These are phyloP conservation scores for Knoxdaviesia capensis DNA, from an alignment of 2,329 filamentous ascomycete genomes.

Conservation along the genomic window DNA sequence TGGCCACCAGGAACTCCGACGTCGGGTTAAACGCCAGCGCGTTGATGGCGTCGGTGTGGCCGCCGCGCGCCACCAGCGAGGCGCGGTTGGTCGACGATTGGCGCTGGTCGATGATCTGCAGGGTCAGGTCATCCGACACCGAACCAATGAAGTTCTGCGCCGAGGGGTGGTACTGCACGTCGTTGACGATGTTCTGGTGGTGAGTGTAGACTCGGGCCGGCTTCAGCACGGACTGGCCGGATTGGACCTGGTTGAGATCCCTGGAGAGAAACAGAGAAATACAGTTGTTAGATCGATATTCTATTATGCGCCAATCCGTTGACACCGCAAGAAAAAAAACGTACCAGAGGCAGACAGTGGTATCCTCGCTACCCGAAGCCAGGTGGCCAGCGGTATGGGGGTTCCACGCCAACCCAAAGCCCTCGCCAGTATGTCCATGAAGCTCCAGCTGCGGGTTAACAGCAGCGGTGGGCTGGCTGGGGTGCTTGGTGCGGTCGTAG, in stretches of 20 bases:
- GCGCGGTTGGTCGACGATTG: conserved; percentile 43
- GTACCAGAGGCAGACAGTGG: conserved; percentile 76
- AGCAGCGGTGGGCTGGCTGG: conserved; percentile 50
- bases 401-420: conserved; percentile 86
- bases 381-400: conserved; percentile 65
- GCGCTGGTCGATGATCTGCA: conserved; percentile 82
- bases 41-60: conserved; percentile 86
- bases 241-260: conserved; percentile 62
- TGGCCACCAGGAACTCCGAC: conserved; percentile 77
- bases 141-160: conserved; percentile 74
- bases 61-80: conserved; percentile 46
- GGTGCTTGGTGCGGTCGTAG: conserved; percentile 92
- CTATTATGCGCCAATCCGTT: conserved; percentile 1
- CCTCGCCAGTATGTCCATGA: conserved; percentile 68
- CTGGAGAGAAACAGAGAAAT: conserved; percentile 17
- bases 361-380: conserved; percentile 80
- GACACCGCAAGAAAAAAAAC: not conserved
- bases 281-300: conserved; percentile 4
- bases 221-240: conserved; percentile 47
- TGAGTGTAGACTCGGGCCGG: conserved; percentile 64
- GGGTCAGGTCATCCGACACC: conserved; percentile 84
- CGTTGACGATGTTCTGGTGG: conserved; percentile 82
- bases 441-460: conserved; percentile 72
- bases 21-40: conserved; percentile 87
- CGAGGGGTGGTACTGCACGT: conserved; percentile 85